Evolutionary conservation across 2,329 filamentous ascomycete species (phyloP).

Genomic region (Fusarium sp.): DNA sequence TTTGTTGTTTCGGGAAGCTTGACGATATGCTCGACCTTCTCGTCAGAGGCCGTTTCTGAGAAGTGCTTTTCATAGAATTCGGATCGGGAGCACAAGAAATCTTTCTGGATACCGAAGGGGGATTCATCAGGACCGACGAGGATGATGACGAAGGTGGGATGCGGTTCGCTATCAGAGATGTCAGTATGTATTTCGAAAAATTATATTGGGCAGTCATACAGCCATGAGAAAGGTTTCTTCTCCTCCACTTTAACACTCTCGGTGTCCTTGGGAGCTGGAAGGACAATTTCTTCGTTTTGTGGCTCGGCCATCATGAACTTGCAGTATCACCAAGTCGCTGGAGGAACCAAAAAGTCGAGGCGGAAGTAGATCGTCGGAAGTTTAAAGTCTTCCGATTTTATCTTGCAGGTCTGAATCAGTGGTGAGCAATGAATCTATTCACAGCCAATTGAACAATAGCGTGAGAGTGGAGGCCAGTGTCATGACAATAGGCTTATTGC

Average conservation of each 20-base stretch:
- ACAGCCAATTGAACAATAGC: conserved; percentile 11
- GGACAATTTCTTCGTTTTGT: conserved; percentile 25
- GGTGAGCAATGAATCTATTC: conserved; percentile 35
- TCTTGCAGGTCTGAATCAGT: conserved; percentile 5
- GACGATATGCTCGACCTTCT: conserved; percentile 65
- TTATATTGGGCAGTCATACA: conserved; percentile 49
- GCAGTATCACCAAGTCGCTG: not conserved
- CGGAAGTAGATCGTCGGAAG: not conserved
- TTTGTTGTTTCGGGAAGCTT: conserved; percentile 63
- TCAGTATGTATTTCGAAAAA: conserved; percentile 18
- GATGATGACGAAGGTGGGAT: conserved; percentile 69
- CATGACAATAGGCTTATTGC: not conserved
- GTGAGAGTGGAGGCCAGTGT: not conserved
- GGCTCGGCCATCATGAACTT: conserved; percentile 37
- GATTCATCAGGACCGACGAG: conserved; percentile 66
- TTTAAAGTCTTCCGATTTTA: conserved; percentile 1
- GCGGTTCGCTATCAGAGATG: conserved; percentile 61
- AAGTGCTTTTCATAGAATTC: conserved; percentile 65
- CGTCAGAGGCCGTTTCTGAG: conserved; percentile 50
- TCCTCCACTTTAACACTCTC: conserved; percentile 25
- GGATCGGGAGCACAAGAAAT: conserved; percentile 70
- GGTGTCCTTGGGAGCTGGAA: conserved; percentile 17
- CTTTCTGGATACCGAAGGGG: conserved; percentile 72
- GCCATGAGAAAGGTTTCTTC: conserved; percentile 56
- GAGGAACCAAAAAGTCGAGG: not conserved